Evolutionary conservation across 352 stramenopile genomes (phyloP), one percentile per base, ranked within the genome.

Genomic region (Phytophthora rubi): DNA sequence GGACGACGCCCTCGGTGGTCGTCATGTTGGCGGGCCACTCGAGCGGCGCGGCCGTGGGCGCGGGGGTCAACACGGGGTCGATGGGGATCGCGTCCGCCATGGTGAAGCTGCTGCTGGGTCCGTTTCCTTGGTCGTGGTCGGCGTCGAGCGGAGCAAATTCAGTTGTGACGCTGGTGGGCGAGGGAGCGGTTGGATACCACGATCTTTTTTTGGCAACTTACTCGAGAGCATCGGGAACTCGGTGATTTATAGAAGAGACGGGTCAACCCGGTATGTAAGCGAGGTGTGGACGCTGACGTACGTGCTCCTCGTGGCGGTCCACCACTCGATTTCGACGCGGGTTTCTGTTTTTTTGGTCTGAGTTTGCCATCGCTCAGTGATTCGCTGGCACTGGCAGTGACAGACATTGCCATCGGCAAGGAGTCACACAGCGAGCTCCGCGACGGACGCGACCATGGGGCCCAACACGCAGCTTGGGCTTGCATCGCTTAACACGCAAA

Each of bases 11-110:
- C 56, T 87, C 62, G 26, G 69, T 58, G 15, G 57, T 65, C 0
- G 79, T 85, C 57, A 87, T 87, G 65, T 71, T 76, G 57, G 76
- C 68, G 9, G 79, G 79, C 79, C 79, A 87, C 32, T 73, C 68
- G 30, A 73, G 63, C 12, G 63, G 48, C 6, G 42, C 47, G n/a
- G 62, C 58, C 30, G 61, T 75, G 10, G 70, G 70, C 51, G 30
- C 59, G 13, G 71, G 54, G 4, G 70, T 56, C 7, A 26, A 30
- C 48, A 49, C 39, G 16, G 68, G 48, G 45, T 56, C 65, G 32
- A 70, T 30, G 6, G 61, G 48, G 48, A 66, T 53, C 37, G 33
- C 48, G 59, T 76, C 70, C 10, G 70, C 70, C 70, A 76, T 76
- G 4, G 4, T 57, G 52, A 26, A 26, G 23, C 51, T 30, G 53